Evolutionary conservation across 2,329 filamentous ascomycete species (phyloP), one percentile per base, ranked within the genome.

Genomic region (Venturia nashicola): DNA sequence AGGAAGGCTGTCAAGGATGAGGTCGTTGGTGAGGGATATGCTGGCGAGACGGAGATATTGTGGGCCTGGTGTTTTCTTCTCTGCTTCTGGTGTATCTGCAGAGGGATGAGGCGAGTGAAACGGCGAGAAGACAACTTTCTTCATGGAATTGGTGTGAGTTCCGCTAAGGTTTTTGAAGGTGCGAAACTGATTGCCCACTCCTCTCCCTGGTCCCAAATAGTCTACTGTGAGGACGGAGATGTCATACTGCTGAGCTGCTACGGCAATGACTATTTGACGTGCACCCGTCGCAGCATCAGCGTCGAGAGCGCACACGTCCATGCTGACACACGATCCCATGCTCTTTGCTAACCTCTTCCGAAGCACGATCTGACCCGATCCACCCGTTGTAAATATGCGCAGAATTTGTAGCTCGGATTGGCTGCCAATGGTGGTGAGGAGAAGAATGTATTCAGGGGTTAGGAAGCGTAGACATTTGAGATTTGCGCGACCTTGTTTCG

Each of bases 1-100:
- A 0, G 90, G 86, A 67, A 96, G 86, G 46, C 85, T 88, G 74
- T 96, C 90, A 34, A 96, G 86, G 39, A 88, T 85, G 48, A 91
- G 84, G 0, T 86, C 89, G 72, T 91, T 92, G 66, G 86, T 87
- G 69, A 95, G 86, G 60, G 88, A 91, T 48, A 90, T 88, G 59
- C 89, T 92, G 39, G 90, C 91, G 3, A 96, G 83, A 69, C 89
- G 90, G 68, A 95, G 77, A 70, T 84, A 84, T 69, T 86, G 82
- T 18, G 83, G 79, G 42, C 32, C 32, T 54, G 62, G 12, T 70
- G 69, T 23, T 71, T 70, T 39, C 70, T 70, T 23, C 61, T 44
- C 16, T 62, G 67, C 27, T 64, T 67, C 61, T 68, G 66, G 11
- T 34, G 59, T 60, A 16, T 60, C 39, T 12, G 59, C 23, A 67